Evolutionary conservation across 768 basidiomycete species (phyloP), one percentile per base, ranked within the genome.

Genomic region (Suillus cothurnatus): DNA sequence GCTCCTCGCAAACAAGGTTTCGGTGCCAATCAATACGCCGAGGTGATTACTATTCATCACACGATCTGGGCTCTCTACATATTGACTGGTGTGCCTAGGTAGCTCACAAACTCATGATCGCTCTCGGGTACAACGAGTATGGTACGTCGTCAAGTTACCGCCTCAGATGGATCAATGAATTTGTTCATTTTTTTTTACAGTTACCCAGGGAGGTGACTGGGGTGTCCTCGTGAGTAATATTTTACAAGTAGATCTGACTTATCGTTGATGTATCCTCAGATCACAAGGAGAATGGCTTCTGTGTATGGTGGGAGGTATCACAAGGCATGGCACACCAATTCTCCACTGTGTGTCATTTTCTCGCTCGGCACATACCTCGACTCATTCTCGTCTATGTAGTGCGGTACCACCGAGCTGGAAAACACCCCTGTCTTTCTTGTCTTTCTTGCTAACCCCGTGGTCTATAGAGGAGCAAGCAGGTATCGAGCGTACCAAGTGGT

Each of bases 1-100:
- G 85, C 82, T 0, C 84, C 85, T 0, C 84, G 70, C 55, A 83
- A 83, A 70, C 79, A 79, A 64, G 86, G 86, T 0, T 89, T 89
- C 65, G 69, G 67, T 11, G 38, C 75, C 0, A 64, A 71, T 21
- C 86, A 88, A 56, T 87, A 84, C 57, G 86, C 86, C 0, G 85
- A 89, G 75, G 87, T 83, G 49, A 41, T 62, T 65, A 19, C 6
- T 14, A 12, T 34, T 36, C 32, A n/a, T 56, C n/a, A 56, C 32
- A 34, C 9, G 23, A n/a, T 21, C 17, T 15, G 0, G 14, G 32
- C 1, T 11, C 8, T 45, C 69, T 3, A 58, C 67, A 52, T 72
- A 67, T 1, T 23, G 41, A 58, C 60, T 43, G 23, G n/a, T 38
- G 7, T 28, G 23, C 12, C 7, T 75, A 85, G 78, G 76, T 85